These are phyloP conservation scores for Letharia lupina DNA, from an alignment of 495 filamentous ascomycete genomes.

Conservation along the genomic window DNA sequence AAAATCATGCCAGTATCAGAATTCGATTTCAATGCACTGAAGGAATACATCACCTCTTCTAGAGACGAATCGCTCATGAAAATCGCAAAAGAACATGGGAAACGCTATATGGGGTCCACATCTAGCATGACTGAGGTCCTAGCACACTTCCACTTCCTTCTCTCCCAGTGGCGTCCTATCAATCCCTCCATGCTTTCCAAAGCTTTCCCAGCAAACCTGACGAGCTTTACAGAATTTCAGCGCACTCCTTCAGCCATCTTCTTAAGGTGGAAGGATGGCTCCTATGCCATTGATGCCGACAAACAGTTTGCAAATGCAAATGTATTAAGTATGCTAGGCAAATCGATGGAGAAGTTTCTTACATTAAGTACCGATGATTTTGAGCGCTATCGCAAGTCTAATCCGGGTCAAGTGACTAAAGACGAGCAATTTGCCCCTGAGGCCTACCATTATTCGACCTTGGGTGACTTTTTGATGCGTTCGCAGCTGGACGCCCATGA, in stretches of 20 bases:
- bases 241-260: slow-evolving; percentile 72
- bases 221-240: slow-evolving; percentile 58
- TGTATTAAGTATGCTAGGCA: slow-evolving; percentile 80
- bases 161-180: slow-evolving; percentile 72
- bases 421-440: slow-evolving; percentile 60
- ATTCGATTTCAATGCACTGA: slow-evolving; percentile 83
- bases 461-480: slow-evolving; percentile 88
- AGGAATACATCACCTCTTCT: slow-evolving; percentile 82
- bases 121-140: slow-evolving; percentile 90
- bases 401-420: slow-evolving; percentile 51
- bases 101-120: slow-evolving; percentile 88
- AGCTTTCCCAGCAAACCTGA: slow-evolving; percentile 48
- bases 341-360: slow-evolving; percentile 94
- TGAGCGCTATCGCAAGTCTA: slow-evolving; percentile 67
- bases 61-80: slow-evolving; percentile 59
- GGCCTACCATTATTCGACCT: slow-evolving; percentile 77
- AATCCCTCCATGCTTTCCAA: slow-evolving; percentile 57
- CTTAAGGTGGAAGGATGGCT: slow-evolving; percentile 71
- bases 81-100: slow-evolving; percentile 56
- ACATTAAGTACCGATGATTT: slow-evolving; percentile 72
- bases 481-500: slow-evolving; percentile 94
- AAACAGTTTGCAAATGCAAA: slow-evolving; percentile 85
- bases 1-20: slow-evolving; percentile 84
- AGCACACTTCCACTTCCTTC: slow-evolving; percentile 84
- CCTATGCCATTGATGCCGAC: slow-evolving; percentile 95